phyloP scores from a whole-genome alignment of 768 basidiomycete species.

The Gelatoporia subvermispora region DNA sequence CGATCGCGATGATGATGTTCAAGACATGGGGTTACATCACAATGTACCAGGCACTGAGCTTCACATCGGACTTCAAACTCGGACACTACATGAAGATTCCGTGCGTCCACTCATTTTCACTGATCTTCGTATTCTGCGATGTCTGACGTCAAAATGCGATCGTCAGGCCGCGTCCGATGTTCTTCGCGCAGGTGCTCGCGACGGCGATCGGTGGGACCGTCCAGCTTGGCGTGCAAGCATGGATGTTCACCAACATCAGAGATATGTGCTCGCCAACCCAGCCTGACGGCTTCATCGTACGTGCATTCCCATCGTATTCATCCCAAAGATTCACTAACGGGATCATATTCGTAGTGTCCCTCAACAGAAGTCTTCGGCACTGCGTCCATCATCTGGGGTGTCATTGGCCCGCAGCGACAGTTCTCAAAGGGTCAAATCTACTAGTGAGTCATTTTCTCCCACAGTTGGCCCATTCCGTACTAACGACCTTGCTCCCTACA shows the following conservation, averaged over 20 bases:
- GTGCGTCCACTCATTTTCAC: conserved; percentile 1
- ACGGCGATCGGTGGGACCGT: conserved; percentile 65
- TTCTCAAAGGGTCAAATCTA: conserved; percentile 66
- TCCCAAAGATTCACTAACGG: not conserved
- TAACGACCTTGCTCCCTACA: conserved; percentile 8
- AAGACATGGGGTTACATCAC: conserved; percentile 79
- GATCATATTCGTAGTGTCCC: conserved; percentile 39
- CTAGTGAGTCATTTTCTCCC: conserved; percentile 30
- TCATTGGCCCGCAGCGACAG: conserved; percentile 70
- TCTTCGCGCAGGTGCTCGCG: conserved; percentile 63
- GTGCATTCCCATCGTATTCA: not conserved
- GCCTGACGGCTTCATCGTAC: conserved; percentile 51
- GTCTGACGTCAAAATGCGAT: not conserved
- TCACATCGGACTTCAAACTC: conserved; percentile 75
- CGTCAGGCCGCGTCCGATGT: conserved; percentile 56
- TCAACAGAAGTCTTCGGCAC: conserved; percentile 70
- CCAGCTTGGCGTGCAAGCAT: conserved; percentile 71
- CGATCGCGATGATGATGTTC: conserved; percentile 83
- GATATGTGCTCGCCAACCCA: conserved; percentile 53
- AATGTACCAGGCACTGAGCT: conserved; percentile 62
- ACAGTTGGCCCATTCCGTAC: no score
- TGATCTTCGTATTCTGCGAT: not conserved
- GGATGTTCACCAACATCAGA: conserved; percentile 70
- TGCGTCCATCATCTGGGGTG: conserved; percentile 69
- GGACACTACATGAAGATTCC: conserved; percentile 71